A percentile compares a stretch with the other conserved stretches of the same genome.
phyloP scores from a whole-genome alignment of 2,329 filamentous ascomycete species.

The Huntiella moniliformis region DNA sequence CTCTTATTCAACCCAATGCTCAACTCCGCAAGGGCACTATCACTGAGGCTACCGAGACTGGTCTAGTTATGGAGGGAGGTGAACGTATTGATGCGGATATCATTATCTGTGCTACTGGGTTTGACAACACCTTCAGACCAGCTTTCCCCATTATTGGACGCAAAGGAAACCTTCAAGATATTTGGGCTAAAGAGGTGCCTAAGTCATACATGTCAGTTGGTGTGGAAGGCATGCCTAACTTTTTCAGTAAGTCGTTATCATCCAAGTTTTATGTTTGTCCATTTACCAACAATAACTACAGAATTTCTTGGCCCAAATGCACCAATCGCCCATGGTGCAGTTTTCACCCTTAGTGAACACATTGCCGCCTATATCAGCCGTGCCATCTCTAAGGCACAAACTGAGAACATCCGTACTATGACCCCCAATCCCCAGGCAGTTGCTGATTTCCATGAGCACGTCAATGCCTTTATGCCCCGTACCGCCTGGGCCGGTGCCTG shows the following conservation, averaged over 20 bases:
- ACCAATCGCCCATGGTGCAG: constrained; percentile 30
- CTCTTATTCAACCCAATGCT: constrained; percentile 27
- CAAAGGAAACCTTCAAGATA: constrained; percentile 31
- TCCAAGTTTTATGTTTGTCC: not conserved
- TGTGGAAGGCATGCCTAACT: constrained; percentile 33
- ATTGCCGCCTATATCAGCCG: constrained; percentile 32
- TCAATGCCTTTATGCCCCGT: constrained; percentile 31
- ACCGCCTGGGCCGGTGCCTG: constrained; percentile 30
- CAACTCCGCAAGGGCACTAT: constrained; percentile 29
- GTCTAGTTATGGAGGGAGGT: constrained; percentile 30
- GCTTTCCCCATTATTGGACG: constrained; percentile 31
- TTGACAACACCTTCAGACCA: constrained; percentile 33
- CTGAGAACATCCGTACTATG: constrained; percentile 29
- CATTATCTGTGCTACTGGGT: constrained; percentile 39
- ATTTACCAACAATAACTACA: constrained; percentile 13
- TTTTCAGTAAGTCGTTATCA: constrained; percentile 28
- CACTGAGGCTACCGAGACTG: constrained; percentile 25
- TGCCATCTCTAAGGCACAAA: constrained; percentile 30
- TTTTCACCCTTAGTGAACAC: constrained; percentile 32
- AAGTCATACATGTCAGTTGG: constrained; percentile 35
- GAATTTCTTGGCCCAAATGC: constrained; percentile 33
- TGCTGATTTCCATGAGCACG: constrained; percentile 31
- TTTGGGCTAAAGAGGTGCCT: constrained; percentile 25
- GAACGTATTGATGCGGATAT: constrained; percentile 32
- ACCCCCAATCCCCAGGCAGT: constrained; percentile 27